Evolutionary conservation across 495 filamentous ascomycete genomes (phyloP), one percentile per base, ranked within the genome.

Genomic region (Aeminium ludgeri): DNA sequence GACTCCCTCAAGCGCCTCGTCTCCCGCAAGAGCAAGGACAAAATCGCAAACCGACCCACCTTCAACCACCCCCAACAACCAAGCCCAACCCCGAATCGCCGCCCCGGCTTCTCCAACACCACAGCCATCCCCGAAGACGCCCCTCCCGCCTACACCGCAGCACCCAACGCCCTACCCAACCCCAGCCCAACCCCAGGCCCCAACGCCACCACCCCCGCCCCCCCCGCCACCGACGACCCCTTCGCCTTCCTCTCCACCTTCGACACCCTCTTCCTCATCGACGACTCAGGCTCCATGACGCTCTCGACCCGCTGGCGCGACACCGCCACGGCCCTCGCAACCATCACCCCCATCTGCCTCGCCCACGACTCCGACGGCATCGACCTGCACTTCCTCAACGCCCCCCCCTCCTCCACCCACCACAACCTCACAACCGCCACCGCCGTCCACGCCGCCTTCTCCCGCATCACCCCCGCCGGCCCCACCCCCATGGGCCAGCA

Each of bases 351-450:
- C 0, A 79, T 96, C 54, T 92, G 86, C 62, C 82, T 83, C 0
- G 59, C 67, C 30, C 76, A 84, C 64, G 86, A 95, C 58, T 49
- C 60, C 10, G 85, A 95, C 59, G 89, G 89, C n/a, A 79, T 97
- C 47, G 89, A 96, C 59, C 68, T 97, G 51, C 80, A 80, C 66
- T 97, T 97, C 62, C 68, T 97, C 27, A 96, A 97, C 66, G 62
- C 68, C 46, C 61, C 52, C 38, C 48, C 61, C 34, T 47, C 40
- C 3, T 32, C 28, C 17, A 35, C 51, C 16, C 82, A 80, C 59
- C 58, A 54, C 27, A 72, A 78, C 45, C 66, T 89, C 47, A 68
- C 49, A 0, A 59, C 62, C 1, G 54, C 70, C 0, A 49, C 46
- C 0, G 61, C 61, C 0, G 74, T 94, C 8, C 59, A 64, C 27